These are phyloP conservation scores for Neurospora cerealis DNA, from an alignment of 495 filamentous ascomycete genomes.

Conservation along the genomic window DNA sequence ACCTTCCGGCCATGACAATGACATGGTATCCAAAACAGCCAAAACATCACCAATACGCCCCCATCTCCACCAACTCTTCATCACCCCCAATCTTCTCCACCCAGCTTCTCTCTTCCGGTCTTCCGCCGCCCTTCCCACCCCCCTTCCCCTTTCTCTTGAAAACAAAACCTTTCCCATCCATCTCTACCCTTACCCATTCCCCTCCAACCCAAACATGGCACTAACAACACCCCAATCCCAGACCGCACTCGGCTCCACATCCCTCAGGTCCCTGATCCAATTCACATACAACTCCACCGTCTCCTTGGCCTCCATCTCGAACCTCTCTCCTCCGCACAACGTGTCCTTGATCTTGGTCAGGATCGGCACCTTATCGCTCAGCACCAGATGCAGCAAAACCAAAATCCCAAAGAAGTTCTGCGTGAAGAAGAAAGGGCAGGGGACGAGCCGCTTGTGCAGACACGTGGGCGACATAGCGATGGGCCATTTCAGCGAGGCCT, in stretches of 20 bases:
- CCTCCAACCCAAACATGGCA: constrained; percentile 33
- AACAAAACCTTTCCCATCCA: background rate
- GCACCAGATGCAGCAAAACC: constrained; percentile 34
- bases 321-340: constrained; percentile 35
- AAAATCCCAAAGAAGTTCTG: constrained; percentile 49
- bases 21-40: background rate
- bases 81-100: background rate
- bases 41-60: background rate
- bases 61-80: background rate
- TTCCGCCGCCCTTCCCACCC: background rate
- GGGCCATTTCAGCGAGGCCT: constrained; percentile 44
- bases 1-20: background rate
- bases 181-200: background rate
- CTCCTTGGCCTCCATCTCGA: constrained; percentile 36
- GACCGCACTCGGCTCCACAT: constrained; percentile 33
- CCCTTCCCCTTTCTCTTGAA: background rate
- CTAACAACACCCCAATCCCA: constrained; percentile 45
- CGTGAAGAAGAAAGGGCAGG: constrained; percentile 49
- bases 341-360: constrained; percentile 33
- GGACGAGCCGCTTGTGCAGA: constrained; percentile 44
- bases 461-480: constrained; percentile 46
- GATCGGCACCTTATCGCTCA: constrained; percentile 38
- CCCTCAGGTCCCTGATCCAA: constrained; percentile 45
- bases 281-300: constrained; percentile 41
- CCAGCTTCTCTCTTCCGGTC: background rate